Evolutionary conservation across 306 rosid genomes (phyloP).

Genomic region (Delonix regia): DNA sequence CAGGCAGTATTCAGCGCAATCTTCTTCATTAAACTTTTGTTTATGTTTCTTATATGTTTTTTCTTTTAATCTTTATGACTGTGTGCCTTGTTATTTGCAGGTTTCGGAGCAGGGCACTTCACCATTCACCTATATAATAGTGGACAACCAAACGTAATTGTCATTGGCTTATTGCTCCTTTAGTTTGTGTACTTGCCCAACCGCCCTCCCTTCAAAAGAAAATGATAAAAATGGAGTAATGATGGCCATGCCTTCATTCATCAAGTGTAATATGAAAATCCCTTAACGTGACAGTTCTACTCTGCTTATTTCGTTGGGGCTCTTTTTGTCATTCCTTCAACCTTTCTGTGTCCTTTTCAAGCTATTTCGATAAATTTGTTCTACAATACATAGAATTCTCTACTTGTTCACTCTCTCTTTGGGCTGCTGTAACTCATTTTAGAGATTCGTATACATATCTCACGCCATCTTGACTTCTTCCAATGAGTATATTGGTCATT

Average conservation of each 20-base stretch:
- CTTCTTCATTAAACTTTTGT: conserved; percentile 29
- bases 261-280: neutral
- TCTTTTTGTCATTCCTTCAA: neutral
- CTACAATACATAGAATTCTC: neutral
- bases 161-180: conserved; percentile 22
- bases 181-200: neutral
- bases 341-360: neutral
- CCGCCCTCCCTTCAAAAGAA: neutral
- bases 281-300: neutral
- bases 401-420: neutral
- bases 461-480: conserved; percentile 30
- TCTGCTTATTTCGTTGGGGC: neutral
- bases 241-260: neutral
- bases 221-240: neutral
- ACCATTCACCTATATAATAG: conserved; percentile 84
- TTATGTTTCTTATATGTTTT: neutral
- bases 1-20: neutral
- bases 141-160: conserved; percentile 85
- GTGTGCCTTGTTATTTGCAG: conserved; percentile 51
- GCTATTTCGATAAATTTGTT: neutral
- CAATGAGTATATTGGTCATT: conserved; percentile 17
- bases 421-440: neutral
- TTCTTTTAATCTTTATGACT: conserved; percentile 6
- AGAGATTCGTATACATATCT: neutral
- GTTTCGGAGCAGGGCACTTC: conserved; percentile 84